A percentile compares a stretch with the other conserved stretches of the same genome.
Evolutionary conservation across 139 green algal species (phyloP).

Genomic region (Coelastrella sp.): DNA sequence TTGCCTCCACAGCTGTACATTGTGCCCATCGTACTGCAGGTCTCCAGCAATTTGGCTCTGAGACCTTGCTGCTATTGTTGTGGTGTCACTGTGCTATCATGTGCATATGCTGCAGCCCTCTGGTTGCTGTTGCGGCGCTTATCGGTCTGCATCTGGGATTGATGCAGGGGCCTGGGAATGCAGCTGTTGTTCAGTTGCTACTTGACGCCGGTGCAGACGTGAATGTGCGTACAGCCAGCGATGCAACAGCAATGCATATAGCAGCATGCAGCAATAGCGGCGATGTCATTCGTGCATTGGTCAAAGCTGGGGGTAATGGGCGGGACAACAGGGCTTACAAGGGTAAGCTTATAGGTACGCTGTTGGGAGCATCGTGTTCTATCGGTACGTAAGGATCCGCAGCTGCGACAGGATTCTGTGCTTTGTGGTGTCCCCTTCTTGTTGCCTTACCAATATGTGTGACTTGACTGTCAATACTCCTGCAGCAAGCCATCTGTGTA

Average conservation of each 20-base stretch:
- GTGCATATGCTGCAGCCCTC: too few relatives aligned
- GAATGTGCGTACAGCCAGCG: constrained; percentile 14
- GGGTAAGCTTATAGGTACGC: constrained; percentile 17
- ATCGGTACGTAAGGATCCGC: too few relatives aligned
- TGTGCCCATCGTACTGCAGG: too few relatives aligned
- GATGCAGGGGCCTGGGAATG: constrained; percentile 38
- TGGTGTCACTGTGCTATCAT: too few relatives aligned
- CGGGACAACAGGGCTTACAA: constrained; percentile 44
- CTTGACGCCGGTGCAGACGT: constrained; percentile 35
- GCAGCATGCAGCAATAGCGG: constrained; percentile 43
- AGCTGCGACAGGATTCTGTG: not conserved
- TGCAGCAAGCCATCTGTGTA: too few relatives aligned
- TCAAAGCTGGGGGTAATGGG: constrained; percentile 3
- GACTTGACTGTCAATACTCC: too few relatives aligned
- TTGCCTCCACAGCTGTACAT: too few relatives aligned
- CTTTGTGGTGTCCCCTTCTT: too few relatives aligned
- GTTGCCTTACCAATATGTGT: too few relatives aligned
- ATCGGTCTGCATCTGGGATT: too few relatives aligned
- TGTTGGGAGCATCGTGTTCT: not conserved
- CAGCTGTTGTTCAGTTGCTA: constrained; percentile 30
- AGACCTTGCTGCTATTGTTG: not conserved
- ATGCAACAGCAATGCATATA: constrained; percentile 34
- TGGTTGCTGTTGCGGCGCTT: not conserved
- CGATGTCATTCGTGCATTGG: constrained; percentile 18
- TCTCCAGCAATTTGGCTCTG: too few relatives aligned